Conservation (phyloP, 257 asterid species). For the Nicotiana benthamiana region DNA sequence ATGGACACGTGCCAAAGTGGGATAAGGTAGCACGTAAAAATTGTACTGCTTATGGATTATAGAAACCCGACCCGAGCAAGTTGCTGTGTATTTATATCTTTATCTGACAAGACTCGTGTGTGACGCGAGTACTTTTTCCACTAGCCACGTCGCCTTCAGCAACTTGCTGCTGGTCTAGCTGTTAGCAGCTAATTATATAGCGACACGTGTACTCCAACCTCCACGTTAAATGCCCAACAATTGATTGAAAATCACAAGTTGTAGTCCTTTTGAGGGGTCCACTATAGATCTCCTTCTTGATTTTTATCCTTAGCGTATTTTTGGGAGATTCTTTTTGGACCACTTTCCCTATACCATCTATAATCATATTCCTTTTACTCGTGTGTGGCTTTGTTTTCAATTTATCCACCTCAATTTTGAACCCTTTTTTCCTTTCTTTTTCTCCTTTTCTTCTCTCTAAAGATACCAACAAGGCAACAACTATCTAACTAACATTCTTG, state of each 20-base stretch:
- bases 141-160: conserved; percentile 8
- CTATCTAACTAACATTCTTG: background rate
- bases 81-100: background rate
- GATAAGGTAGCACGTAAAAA: background rate
- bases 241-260: conserved; percentile 13
- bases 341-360: background rate
- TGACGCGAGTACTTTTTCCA: background rate
- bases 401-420: background rate
- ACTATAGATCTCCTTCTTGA: background rate
- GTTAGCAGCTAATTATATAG: background rate
- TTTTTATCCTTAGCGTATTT: conserved; percentile 12
- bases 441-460: background rate
- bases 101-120: background rate
- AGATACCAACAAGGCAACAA: background rate
- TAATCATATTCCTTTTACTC: background rate
- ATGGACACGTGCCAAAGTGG: background rate
- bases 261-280: conserved; percentile 10
- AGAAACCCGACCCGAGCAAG: background rate
- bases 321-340: conserved; percentile 14
- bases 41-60: too few relatives aligned
- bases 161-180: conserved; percentile 17
- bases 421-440: background rate
- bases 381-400: background rate
- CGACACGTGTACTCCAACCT: conserved; percentile 12
- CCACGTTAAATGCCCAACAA: conserved; percentile 10